These are phyloP conservation scores for Flaveria sonorensis DNA, from an alignment of 129 eudicot species.

Conservation along the genomic window DNA sequence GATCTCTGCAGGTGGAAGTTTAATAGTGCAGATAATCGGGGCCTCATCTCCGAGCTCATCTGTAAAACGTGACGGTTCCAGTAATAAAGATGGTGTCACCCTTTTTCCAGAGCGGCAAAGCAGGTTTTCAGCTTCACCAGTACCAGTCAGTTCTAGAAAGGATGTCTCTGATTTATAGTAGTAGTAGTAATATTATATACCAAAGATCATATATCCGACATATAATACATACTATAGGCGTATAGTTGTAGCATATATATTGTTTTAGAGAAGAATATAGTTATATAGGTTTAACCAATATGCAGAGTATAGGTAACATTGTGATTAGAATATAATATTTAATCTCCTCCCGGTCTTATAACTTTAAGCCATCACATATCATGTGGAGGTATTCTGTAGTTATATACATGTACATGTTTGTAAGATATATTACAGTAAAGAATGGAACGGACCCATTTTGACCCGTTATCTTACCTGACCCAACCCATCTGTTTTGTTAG, in stretches of 20 bases:
- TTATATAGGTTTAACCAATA: constrained; percentile 5
- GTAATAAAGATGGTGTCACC: constrained; percentile 27
- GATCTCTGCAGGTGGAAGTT: constrained; percentile 67
- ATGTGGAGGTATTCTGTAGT: not conserved
- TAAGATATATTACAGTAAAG: not conserved
- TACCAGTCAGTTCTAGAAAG: constrained; percentile 52
- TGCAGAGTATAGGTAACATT: not conserved
- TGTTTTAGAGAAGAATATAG: constrained; percentile 10
- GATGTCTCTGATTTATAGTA: constrained; percentile 41
- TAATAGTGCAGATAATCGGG: constrained; percentile 77
- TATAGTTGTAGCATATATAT: constrained; percentile 10
- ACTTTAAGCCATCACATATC: not conserved
- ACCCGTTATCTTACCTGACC: no score
- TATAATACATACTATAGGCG: not conserved
- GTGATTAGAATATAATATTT: constrained; percentile 8
- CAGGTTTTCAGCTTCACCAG: constrained; percentile 51
- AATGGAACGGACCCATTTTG: no score
- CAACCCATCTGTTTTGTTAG: no score
- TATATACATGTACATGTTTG: not conserved
- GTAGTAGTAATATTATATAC: constrained; percentile 27
- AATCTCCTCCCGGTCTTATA: constrained; percentile 1
- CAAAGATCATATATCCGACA: not conserved
- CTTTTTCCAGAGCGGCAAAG: constrained; percentile 41
- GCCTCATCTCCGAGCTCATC: constrained; percentile 42
- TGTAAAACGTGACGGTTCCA: constrained; percentile 8